Base-by-base conservation (phyloP, 306 rosid genomes). In the Cucurbita moschata region DNA sequence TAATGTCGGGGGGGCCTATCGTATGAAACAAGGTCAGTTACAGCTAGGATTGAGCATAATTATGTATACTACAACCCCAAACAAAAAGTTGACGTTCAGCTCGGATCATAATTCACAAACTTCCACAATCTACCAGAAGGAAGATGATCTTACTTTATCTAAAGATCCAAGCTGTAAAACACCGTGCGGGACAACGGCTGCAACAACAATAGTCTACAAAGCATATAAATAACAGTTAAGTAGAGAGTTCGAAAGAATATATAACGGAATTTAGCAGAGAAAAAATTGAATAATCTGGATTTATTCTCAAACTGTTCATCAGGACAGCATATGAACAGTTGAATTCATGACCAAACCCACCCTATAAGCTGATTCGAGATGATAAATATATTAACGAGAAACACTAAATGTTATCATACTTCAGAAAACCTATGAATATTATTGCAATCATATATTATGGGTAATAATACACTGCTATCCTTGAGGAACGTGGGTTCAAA, bases 131-230 rank as follows among this genome's bases (percentile, higher is more conserved):
- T 63, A 81, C 58, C 51, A 14, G 51, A 62, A 59, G 54, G 43
- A 82, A 50, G 35, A 38, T 9, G 65, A 72, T 78, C 85, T 73
- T 73, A 95, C 99, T 76, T 88, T 91, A 80, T 86, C 85, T 59
- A 84, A 79, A 70, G 97, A 91, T 16, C 99, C 99, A 75, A 95
- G 96, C 82, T 91, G 99, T 78, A 95, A 83, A 86, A 95, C 91
- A 43, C 99, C 97, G 69, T 84, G 96, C 8, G 99, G 96, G 76
- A 74, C 85, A 67, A 94, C 92, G 71, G 97, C 84, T 73, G 84
- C 85, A 68, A 89, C 87, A 55, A 81, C 90, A 74, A 95, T 82
- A 56, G 99, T 95, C 97, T 95, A 66, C 82, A 85, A 40, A 77
- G 56, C 59, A 83, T 77, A 79, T 63, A 15, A 80, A 10, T 49